Percentiles rank a stretch among this genome's conserved stretches.
Conservation (phyloP, 176 grass and related monocot species). For the Lolium rigidum region DNA sequence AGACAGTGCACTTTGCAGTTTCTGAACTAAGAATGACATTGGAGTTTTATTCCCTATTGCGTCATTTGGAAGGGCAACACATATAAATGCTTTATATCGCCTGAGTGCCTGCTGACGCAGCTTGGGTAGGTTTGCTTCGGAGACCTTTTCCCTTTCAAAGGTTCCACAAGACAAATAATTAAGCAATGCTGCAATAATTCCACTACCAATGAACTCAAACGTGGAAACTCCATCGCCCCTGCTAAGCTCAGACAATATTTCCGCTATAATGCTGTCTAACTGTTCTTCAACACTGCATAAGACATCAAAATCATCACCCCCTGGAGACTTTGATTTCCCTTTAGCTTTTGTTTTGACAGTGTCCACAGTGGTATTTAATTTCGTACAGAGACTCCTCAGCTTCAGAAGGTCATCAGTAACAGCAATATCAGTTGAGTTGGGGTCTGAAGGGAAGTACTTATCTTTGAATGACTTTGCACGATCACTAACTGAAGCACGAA, state of each 20-base stretch:
- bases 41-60: slow-evolving; percentile 48
- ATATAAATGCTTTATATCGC: slow-evolving; percentile 74
- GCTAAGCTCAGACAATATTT: slow-evolving; percentile 79
- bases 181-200: slow-evolving; percentile 66
- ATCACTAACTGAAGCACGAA: slow-evolving; percentile 66
- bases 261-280: slow-evolving; percentile 53
- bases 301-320: slow-evolving; percentile 59
- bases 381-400: slow-evolving; percentile 69
- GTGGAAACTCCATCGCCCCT: slow-evolving; percentile 87
- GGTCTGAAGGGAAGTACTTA: slow-evolving; percentile 75
- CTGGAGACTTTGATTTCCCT: slow-evolving; percentile 70
- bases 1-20: slow-evolving; percentile 83
- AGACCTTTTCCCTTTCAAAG: slow-evolving; percentile 72
- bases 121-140: slow-evolving; percentile 65
- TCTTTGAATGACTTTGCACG: slow-evolving; percentile 75
- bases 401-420: slow-evolving; percentile 81
- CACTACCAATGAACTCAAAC: slow-evolving; percentile 94
- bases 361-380: slow-evolving; percentile 64
- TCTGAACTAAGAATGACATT: slow-evolving; percentile 73
- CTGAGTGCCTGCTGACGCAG: slow-evolving; percentile 69
- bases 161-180: slow-evolving; percentile 85
- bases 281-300: slow-evolving; percentile 63
- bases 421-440: slow-evolving; percentile 60
- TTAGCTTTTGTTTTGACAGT: slow-evolving; percentile 67
- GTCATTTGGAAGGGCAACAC: slow-evolving; percentile 66